Evolutionary conservation across 2,329 filamentous ascomycete species (phyloP).

Genomic region (Myriosclerotinia duriaeana): DNA sequence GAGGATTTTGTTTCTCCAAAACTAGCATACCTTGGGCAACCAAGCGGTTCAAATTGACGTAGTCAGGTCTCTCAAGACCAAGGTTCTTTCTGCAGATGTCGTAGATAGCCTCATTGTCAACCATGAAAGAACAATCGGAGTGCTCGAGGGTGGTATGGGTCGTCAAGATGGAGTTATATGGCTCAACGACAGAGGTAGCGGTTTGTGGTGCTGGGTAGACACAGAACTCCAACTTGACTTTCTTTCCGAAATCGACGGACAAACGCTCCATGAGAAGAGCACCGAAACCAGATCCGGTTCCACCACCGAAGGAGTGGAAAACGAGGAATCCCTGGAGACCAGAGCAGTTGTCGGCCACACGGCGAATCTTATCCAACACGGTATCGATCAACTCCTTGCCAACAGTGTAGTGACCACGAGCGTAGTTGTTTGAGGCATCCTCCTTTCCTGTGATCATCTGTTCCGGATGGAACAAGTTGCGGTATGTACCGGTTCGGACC

Average conservation of each 20-base stretch:
- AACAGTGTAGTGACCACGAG: constrained; percentile 67
- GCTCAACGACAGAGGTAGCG: constrained; percentile 65
- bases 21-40: constrained; percentile 71
- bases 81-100: constrained; percentile 65
- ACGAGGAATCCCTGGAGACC: constrained; percentile 66
- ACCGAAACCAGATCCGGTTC: constrained; percentile 66
- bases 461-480: constrained; percentile 65
- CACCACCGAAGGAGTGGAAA: constrained; percentile 68
- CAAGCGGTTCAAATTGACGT: constrained; percentile 64
- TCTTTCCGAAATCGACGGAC: constrained; percentile 65
- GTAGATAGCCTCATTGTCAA: constrained; percentile 68
- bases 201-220: constrained; percentile 65
- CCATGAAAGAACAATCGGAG: constrained; percentile 66
- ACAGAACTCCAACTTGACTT: constrained; percentile 66
- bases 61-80: constrained; percentile 62
- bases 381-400: constrained; percentile 65
- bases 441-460: constrained; percentile 67
- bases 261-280: constrained; percentile 64
- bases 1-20: background rate
- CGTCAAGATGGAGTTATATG: constrained; percentile 62
- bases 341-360: constrained; percentile 64
- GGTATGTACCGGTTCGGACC: constrained; percentile 62
- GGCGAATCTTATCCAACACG: constrained; percentile 63
- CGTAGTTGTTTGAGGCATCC: constrained; percentile 69
- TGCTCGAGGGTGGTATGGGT: constrained; percentile 63